A percentile compares a stretch with the other conserved stretches of the same genome.
Evolutionary conservation across 345 rosid genomes (phyloP).

Genomic region (Euphorbia lathyris): DNA sequence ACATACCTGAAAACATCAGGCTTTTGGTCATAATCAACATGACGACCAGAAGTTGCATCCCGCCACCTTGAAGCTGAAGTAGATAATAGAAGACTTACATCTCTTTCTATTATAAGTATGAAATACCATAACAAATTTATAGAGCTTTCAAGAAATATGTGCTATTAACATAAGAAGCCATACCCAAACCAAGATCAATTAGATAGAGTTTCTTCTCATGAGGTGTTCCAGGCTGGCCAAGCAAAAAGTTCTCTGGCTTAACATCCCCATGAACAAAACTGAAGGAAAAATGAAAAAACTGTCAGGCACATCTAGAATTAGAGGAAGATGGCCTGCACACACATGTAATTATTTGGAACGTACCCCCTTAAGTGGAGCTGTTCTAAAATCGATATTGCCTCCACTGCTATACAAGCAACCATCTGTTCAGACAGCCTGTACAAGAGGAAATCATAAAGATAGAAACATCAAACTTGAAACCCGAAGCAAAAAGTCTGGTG

Average conservation of each 20-base stretch:
- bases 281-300: conserved; percentile 6
- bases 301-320: background rate
- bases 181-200: conserved; percentile 94
- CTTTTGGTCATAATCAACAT: conserved; percentile 28
- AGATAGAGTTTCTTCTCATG: conserved; percentile 85
- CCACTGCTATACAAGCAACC: conserved; percentile 33
- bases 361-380: conserved; percentile 27
- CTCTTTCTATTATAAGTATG: conserved; percentile 10
- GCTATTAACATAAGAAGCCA: background rate
- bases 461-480: background rate
- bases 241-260: conserved; percentile 88
- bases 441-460: background rate
- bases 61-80: conserved; percentile 24
- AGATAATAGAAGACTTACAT: conserved; percentile 10
- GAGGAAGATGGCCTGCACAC: background rate
- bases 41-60: conserved; percentile 22
- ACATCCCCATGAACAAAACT: conserved; percentile 97
- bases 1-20: conserved; percentile 29
- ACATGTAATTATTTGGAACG: background rate
- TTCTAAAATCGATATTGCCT: conserved; percentile 28
- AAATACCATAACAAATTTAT: background rate
- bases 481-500: background rate
- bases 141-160: background rate
- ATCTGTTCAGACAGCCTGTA: conserved; percentile 28
- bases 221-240: conserved; percentile 82